A percentile compares a stretch with the other conserved stretches of the same genome.
phyloP scores from a whole-genome alignment of 345 rosid species.

The Camelina hispida region DNA sequence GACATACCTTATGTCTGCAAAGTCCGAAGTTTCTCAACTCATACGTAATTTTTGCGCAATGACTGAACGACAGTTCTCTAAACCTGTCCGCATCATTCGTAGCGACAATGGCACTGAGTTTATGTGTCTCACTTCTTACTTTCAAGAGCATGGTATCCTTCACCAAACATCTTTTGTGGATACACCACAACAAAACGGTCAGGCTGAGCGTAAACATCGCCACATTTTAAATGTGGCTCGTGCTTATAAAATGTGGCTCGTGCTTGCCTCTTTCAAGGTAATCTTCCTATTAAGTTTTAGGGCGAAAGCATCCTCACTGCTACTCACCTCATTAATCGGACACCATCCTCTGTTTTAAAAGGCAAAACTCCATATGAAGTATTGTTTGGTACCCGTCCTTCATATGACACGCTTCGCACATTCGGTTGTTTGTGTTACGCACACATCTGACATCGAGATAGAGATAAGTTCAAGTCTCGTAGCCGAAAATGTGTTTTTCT shows the following conservation, averaged over 20 bases:
- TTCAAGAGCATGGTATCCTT: background rate
- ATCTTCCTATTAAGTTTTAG: background rate
- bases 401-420: too few species aligned
- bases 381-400: too few species aligned
- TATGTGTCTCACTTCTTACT: background rate
- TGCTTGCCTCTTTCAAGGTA: background rate
- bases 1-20: background rate
- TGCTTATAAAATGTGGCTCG: background rate
- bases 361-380: too few species aligned
- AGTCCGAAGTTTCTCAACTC: rapidly evolving
- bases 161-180: background rate
- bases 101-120: background rate
- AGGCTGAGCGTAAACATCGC: background rate
- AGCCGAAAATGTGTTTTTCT: background rate
- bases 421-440: too few species aligned
- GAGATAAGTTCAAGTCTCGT: too few species aligned
- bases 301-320: background rate
- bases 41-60: background rate
- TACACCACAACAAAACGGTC: background rate
- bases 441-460: too few species aligned
- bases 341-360: background rate
- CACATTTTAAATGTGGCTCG: background rate
- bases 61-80: background rate
- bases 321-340: rapidly evolving
- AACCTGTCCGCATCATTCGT: rapidly evolving